These are phyloP conservation scores for Ciborinia camelliae DNA, from an alignment of 2,329 filamentous ascomycete species.

Conservation along the genomic window DNA sequence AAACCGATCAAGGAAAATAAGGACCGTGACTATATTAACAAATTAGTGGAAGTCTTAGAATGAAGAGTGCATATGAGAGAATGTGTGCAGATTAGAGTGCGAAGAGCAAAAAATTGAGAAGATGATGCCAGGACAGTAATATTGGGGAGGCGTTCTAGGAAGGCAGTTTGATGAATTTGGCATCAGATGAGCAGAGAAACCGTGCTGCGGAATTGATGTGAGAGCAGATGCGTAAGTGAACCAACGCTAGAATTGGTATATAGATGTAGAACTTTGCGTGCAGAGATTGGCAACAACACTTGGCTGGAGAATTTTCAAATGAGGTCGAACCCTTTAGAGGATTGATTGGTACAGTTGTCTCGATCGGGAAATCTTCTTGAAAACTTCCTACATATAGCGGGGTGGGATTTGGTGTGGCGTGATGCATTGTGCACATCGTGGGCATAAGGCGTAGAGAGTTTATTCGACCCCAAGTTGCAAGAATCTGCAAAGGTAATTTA, in stretches of 20 bases:
- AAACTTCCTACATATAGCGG: too few species aligned
- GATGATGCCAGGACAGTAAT: too few species aligned
- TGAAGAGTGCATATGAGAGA: not conserved
- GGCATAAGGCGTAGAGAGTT: not conserved
- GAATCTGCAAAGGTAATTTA: not conserved
- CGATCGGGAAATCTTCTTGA: too few species aligned
- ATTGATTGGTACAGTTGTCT: not conserved
- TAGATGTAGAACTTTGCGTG: not conserved
- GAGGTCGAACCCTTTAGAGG: not conserved
- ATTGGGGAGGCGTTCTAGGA: too few species aligned
- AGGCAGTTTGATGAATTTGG: accelerated
- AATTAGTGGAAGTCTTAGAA: not conserved
- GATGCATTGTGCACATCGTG: not conserved
- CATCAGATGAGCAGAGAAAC: not conserved
- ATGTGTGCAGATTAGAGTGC: not conserved
- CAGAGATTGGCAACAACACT: not conserved
- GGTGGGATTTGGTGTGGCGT: not conserved
- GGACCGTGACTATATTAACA: not conserved
- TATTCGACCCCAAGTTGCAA: not conserved
- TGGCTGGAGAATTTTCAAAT: not conserved
- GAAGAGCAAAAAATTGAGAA: not conserved
- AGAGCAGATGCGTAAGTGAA: not conserved
- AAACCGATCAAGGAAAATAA: not conserved
- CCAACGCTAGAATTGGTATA: not conserved
- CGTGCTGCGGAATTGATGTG: not conserved